Conservation (phyloP, 2,329 filamentous ascomycete genomes). For the Aspergillus sp. region DNA sequence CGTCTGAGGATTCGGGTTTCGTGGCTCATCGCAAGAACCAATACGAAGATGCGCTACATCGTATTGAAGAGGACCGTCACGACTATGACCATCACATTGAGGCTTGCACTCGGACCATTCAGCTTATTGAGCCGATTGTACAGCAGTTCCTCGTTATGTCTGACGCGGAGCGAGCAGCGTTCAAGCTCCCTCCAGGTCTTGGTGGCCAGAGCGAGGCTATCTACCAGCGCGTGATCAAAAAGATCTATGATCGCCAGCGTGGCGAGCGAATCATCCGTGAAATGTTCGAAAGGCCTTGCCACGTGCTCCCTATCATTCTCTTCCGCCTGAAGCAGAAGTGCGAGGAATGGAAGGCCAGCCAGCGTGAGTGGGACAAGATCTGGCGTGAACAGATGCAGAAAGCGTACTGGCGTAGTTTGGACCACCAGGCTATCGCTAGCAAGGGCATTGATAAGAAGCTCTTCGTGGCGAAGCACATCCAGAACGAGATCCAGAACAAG, state of each 20-base stretch:
- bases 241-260: conserved; percentile 84
- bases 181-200: conserved; percentile 77
- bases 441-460: conserved; percentile 89
- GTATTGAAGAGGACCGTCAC: conserved; percentile 96
- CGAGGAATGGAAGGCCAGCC: conserved; percentile 95
- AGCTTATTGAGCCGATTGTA: conserved; percentile 89
- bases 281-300: conserved; percentile 79
- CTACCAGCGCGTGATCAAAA: conserved; percentile 95
- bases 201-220: conserved; percentile 94
- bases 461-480: conserved; percentile 84
- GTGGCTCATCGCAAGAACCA: conserved; percentile 96
- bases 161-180: conserved; percentile 68
- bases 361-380: conserved; percentile 98
- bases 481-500: conserved; percentile 87
- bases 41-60: conserved; percentile 88
- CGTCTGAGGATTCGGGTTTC: conserved; percentile 95
- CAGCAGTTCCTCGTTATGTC: conserved; percentile 83
- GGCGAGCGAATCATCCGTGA: conserved; percentile 83
- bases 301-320: conserved; percentile 84
- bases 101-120: conserved; percentile 89
- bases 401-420: conserved; percentile 93
- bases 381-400: conserved; percentile 95
- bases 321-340: conserved; percentile 91
- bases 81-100: conserved; percentile 99
- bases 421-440: conserved; percentile 91